A percentile compares a stretch with the other conserved stretches of the same genome.
Evolutionary conservation across 805 yeast species (phyloP).

Genomic region (Candida qinlingensis): DNA sequence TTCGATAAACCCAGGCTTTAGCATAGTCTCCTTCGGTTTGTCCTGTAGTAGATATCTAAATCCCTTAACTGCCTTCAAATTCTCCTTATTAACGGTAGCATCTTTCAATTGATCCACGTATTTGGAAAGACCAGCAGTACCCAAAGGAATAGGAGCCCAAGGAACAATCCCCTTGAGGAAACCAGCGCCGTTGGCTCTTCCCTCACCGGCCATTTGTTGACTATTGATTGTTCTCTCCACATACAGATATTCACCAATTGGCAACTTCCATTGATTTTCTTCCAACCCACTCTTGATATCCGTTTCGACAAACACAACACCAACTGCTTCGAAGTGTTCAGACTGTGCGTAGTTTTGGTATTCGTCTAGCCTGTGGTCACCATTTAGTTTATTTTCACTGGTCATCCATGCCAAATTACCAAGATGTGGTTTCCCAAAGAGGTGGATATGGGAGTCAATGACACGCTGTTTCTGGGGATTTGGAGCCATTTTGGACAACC

Average conservation of each 20-base stretch:
- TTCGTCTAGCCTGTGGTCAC: conserved; percentile 12
- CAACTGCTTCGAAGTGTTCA: conserved; percentile 1
- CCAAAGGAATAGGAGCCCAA: conserved; percentile 40
- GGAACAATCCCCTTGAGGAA: conserved; percentile 32
- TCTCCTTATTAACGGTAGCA: conserved; percentile 11
- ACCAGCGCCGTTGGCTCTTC: neutral
- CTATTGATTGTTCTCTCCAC: conserved; percentile 8
- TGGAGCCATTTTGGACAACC: neutral
- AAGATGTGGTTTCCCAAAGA: conserved; percentile 13
- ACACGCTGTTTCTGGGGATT: neutral
- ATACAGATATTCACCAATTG: conserved; percentile 14
- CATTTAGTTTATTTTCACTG: conserved; percentile 6
- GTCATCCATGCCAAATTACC: conserved; percentile 15
- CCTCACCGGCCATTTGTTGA: conserved; percentile 5
- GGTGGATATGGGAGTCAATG: conserved; percentile 20
- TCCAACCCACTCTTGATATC: conserved; percentile 13
- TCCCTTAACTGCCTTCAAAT: conserved; percentile 29
- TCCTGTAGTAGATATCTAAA: conserved; percentile 40
- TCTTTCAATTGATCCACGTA: conserved; percentile 16
- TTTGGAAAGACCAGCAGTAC: conserved; percentile 17
- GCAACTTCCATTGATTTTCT: conserved; percentile 10
- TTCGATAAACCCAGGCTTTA: conserved; percentile 24
- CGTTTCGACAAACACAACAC: conserved; percentile 15
- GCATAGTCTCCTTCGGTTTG: conserved; percentile 34
- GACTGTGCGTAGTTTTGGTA: neutral